Evolutionary conservation across 148 eudicot species (phyloP), one percentile per base, ranked within the genome.

Genomic region (Pharnaceum exiguum): DNA sequence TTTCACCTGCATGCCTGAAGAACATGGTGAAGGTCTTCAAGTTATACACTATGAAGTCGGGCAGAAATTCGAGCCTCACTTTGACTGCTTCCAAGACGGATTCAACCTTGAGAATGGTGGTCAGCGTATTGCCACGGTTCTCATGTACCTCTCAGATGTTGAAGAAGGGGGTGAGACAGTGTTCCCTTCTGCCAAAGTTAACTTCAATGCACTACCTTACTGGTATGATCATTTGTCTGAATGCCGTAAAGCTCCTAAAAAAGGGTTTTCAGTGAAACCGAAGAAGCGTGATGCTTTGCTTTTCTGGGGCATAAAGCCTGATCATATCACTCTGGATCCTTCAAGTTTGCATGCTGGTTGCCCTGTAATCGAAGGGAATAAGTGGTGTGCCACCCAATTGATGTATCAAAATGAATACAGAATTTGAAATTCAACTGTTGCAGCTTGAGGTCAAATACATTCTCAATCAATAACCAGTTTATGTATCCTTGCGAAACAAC

Each of bases 121-220:
- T 43, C 96, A 91, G 51, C 84, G 98, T 16, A 81, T 87, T 58
- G 98, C 98, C 54, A 91, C 98, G 23, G 84, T 91, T 67, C 88
- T 85, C 31, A 87, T 91, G 98, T 91, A 91, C 77, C 80, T 91
- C 44, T 82, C 97, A 60, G 97, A 87, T 68, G 97, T 85, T 69
- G 97, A 91, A 74, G 85, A 82, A 76, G 97, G 97, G 50, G 97
- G 97, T 57, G 97, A 91, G 66, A 91, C 96, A 2, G 94, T 91
- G n/a, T 91, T 85, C 69, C 97, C 97, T 52, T 36, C 65, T 59
- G 96, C 97, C 54, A 80, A 79, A 72, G 96, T 87, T 63, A 91
- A 87, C 62, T 25, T 60, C 60, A 82, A 84, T 67, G 70, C 78
- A 23, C 84, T 87, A n/a, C 94, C 97, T 47, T 82, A 79, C 68